phyloP scores from a whole-genome alignment of 2,329 filamentous ascomycete genomes.

The Cladosporium austrohemisphaericum region DNA sequence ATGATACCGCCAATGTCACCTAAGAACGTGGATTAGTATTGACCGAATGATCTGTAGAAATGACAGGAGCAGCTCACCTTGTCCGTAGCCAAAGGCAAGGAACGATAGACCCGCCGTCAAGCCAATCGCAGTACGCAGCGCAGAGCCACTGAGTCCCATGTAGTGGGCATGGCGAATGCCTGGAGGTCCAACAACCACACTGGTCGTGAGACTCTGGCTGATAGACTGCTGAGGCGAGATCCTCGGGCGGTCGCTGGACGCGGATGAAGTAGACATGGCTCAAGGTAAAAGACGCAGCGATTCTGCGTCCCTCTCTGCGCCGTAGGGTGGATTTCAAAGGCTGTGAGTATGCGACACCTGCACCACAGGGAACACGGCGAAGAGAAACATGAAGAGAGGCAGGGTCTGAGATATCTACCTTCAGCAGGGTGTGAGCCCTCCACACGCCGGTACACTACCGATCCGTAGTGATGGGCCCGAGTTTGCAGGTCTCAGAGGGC shows the following conservation, averaged over 20 bases:
- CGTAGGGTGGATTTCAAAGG: background rate
- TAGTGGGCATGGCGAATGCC: constrained; percentile 17
- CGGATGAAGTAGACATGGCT: background rate
- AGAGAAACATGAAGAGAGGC: background rate
- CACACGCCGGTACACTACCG: constrained; percentile 5
- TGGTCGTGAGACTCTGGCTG: background rate
- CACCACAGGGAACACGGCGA: background rate
- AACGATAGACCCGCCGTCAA: constrained; percentile 23
- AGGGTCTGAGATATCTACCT: constrained; percentile 13
- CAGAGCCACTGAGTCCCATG: constrained; percentile 22
- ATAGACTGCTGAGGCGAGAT: constrained; percentile 3
- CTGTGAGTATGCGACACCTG: no score
- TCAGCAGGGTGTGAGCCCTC: constrained; percentile 1
- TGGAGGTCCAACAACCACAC: background rate
- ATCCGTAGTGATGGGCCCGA: background rate
- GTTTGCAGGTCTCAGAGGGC: background rate
- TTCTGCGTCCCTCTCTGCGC: background rate
- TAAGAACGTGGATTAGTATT: constrained; percentile 14
- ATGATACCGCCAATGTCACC: constrained; percentile 51
- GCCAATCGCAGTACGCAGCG: constrained; percentile 21
- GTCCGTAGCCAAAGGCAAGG: constrained; percentile 19
- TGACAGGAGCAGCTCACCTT: background rate
- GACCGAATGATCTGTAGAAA: background rate
- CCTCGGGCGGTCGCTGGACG: background rate
- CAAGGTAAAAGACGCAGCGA: background rate